Evolutionary conservation across 148 eudicot species (phyloP).

Genomic region (Rhododendron mucronatum): DNA sequence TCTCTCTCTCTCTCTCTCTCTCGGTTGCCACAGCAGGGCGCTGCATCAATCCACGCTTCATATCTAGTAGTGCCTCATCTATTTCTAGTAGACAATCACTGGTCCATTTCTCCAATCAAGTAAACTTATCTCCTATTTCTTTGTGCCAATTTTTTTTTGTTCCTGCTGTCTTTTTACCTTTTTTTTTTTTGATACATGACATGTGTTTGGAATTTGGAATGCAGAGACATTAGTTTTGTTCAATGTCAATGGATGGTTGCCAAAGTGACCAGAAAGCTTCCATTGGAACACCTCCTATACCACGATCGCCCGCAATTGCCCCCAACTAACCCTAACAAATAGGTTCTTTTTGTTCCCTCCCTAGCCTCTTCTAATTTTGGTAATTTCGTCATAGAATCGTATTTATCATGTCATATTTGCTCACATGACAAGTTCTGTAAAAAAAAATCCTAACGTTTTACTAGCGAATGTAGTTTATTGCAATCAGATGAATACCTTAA

Average conservation of each 20-base stretch:
- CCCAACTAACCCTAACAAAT: no score
- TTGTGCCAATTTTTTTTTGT: no score
- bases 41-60: constrained; percentile 25
- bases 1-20: background rate
- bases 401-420: no score
- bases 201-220: background rate
- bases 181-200: background rate
- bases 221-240: constrained; percentile 26
- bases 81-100: constrained; percentile 7
- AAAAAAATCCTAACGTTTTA: no score
- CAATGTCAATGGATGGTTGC: constrained; percentile 81
- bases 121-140: background rate
- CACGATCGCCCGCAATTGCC: no score
- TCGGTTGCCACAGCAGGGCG: constrained; percentile 23
- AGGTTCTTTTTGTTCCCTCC: no score
- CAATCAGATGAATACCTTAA: no score
- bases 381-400: no score
- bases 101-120: constrained; percentile 13
- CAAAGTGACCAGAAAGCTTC: constrained; percentile 47
- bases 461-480: no score
- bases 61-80: background rate
- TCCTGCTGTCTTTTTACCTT: no score
- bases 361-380: no score
- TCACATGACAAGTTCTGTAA: no score
- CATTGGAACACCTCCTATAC: constrained; percentile 21